A percentile compares a stretch with the other conserved stretches of the same genome.
Conservation (phyloP, 257 asterid genomes). For the Linderniella brevidens region DNA sequence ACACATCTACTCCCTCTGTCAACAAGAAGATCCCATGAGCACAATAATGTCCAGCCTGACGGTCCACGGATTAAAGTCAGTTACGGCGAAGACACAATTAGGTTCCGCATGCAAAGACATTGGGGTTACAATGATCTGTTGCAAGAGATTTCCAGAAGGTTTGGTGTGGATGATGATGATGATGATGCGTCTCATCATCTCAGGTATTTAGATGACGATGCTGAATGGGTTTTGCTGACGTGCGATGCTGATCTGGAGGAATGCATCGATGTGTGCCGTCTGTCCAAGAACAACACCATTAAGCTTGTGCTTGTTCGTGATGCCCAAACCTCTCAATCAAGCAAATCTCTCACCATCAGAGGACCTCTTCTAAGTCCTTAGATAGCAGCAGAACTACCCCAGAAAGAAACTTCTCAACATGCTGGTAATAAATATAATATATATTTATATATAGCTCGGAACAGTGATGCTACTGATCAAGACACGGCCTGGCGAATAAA, state of each 20-base stretch:
- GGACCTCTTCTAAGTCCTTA: conserved; percentile 5
- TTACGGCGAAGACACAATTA: conserved; percentile 57
- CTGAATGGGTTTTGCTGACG: conserved; percentile 75
- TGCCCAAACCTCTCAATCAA: too few species aligned
- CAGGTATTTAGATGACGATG: conserved; percentile 80
- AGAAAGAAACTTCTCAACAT: too few species aligned
- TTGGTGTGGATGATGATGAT: conserved; percentile 31
- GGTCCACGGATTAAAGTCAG: conserved; percentile 52
- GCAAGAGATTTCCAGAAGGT: conserved; percentile 42
- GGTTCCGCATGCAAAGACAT: conserved; percentile 47
- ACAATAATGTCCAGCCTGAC: conserved; percentile 13
- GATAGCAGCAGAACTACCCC: too few species aligned
- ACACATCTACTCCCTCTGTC: conserved; percentile 26
- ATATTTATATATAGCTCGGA: too few species aligned
- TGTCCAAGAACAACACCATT: conserved; percentile 35
- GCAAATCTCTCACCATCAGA: conserved; percentile 31
- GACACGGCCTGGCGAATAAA: too few species aligned
- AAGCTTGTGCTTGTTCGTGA: conserved; percentile 26
- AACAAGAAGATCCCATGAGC: conserved; percentile 5
- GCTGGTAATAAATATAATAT: too few species aligned
- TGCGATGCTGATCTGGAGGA: conserved; percentile 88
- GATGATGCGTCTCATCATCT: conserved; percentile 34
- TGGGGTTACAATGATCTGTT: conserved; percentile 54
- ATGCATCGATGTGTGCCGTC: conserved; percentile 45
- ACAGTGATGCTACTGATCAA: too few species aligned